phyloP scores from a whole-genome alignment of 2,329 filamentous ascomycete genomes.

The Hypoxylon sp. region DNA sequence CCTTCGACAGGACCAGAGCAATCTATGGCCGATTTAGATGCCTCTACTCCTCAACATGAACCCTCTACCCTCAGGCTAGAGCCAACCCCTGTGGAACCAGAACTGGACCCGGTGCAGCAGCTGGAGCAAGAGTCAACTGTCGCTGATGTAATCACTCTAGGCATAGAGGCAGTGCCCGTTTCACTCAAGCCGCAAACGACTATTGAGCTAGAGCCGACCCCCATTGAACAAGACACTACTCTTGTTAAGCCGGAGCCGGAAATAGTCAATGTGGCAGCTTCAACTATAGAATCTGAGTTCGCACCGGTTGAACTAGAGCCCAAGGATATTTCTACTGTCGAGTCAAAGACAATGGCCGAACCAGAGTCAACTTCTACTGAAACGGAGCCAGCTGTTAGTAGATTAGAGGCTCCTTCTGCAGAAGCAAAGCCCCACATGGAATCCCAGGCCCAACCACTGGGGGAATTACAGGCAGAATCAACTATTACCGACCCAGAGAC shows the following conservation, averaged over 20 bases:
- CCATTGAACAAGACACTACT: neutral
- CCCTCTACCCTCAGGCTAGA: constrained; percentile 1
- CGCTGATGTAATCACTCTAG: neutral
- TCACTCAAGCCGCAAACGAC: neutral
- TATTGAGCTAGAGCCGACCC: neutral
- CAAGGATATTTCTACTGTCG: neutral
- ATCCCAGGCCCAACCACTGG: neutral
- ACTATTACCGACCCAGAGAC: too few relatives aligned
- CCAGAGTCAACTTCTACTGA: neutral
- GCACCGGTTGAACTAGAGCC: neutral
- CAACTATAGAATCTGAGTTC: neutral
- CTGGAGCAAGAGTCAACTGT: constrained; percentile 3
- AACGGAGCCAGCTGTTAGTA: neutral
- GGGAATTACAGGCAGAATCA: too few relatives aligned
- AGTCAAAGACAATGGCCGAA: neutral
- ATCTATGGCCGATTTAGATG: neutral
- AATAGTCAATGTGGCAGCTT: neutral
- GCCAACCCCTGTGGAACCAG: constrained; percentile 2
- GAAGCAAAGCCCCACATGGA: constrained; percentile 2
- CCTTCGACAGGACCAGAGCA: constrained; percentile 2
- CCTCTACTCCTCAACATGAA: constrained; percentile 6
- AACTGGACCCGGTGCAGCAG: neutral
- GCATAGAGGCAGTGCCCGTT: constrained; percentile 2
- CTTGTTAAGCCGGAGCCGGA: neutral
- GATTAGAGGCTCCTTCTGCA: neutral